phyloP scores from a whole-genome alignment of 139 green algal species.

The Mesotaenium endlicherianum region DNA sequence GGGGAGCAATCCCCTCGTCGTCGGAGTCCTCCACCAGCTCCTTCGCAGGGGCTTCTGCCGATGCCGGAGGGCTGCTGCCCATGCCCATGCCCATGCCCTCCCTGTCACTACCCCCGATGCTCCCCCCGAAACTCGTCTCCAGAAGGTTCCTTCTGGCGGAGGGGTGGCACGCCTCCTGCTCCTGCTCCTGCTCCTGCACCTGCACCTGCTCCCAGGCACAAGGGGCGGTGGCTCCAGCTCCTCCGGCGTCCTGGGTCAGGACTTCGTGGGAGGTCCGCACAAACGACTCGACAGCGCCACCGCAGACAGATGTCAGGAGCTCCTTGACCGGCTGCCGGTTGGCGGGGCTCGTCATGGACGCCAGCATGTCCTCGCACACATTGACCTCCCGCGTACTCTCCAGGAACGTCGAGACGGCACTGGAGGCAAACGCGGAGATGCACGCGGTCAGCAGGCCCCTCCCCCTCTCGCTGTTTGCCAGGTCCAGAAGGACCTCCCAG shows the following conservation, averaged over 20 bases:
- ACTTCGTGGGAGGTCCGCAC: conserved; percentile 34
- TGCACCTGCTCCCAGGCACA: too few species aligned
- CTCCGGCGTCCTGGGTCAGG: neutral
- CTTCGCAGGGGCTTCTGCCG: too few species aligned
- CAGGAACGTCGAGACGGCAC: conserved; percentile 14
- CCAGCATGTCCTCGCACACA: conserved; percentile 32
- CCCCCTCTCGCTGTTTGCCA: conserved; percentile 16
- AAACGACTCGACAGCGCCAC: conserved; percentile 6
- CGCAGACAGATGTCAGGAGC: conserved; percentile 13
- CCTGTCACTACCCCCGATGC: too few species aligned
- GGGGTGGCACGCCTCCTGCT: too few species aligned
- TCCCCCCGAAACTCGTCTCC: too few species aligned
- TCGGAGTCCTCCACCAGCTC: too few species aligned
- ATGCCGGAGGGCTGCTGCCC: too few species aligned
- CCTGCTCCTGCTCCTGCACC: too few species aligned
- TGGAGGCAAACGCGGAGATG: conserved; percentile 18
- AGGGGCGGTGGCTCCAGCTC: neutral
- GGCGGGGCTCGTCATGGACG: conserved; percentile 1
- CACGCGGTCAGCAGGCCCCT: conserved; percentile 15
- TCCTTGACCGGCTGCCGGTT: conserved; percentile 8
- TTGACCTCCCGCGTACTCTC: conserved; percentile 45
- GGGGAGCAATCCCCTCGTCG: too few species aligned
- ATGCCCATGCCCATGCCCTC: neutral
- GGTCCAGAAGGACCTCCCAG: conserved; percentile 6
- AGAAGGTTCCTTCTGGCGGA: too few species aligned